These are phyloP conservation scores for Priceomyces fermenticarens DNA, from an alignment of 805 yeast species.

Conservation along the genomic window DNA sequence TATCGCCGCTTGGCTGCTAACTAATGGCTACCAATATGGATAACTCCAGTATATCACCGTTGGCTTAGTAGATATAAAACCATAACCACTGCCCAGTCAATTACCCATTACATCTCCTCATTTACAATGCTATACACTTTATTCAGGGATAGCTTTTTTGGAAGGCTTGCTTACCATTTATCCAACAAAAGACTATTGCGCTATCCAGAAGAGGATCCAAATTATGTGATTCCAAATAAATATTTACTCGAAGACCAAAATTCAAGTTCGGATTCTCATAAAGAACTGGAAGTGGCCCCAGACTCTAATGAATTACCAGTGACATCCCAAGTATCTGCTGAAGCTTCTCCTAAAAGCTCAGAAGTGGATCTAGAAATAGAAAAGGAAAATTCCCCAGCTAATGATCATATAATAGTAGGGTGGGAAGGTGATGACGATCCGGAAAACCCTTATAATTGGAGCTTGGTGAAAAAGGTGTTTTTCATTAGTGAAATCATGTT, in stretches of 20 bases:
- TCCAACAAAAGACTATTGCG: conserved; percentile 21
- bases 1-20: too few relatives aligned
- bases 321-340: not conserved
- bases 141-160: conserved; percentile 30
- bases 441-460: conserved; percentile 59
- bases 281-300: not conserved
- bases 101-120: too few relatives aligned
- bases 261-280: not conserved
- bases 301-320: conserved; percentile 2
- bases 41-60: too few relatives aligned
- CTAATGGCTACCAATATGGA: too few relatives aligned
- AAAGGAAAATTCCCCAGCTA: not conserved
- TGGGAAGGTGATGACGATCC: conserved; percentile 50
- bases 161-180: conserved; percentile 25
- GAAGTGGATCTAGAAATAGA: not conserved
- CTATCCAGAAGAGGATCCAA: conserved; percentile 26
- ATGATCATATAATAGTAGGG: conserved; percentile 11
- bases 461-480: conserved; percentile 34
- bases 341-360: not conserved
- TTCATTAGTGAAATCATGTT: conserved; percentile 39
- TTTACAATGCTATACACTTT: conserved; percentile 9
- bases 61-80: too few relatives aligned
- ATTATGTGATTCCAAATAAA: conserved; percentile 29
- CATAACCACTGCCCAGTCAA: too few relatives aligned
- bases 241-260: conserved; percentile 14